Base-by-base conservation (phyloP, 768 basidiomycete species). In the Amylocystis lapponica region DNA sequence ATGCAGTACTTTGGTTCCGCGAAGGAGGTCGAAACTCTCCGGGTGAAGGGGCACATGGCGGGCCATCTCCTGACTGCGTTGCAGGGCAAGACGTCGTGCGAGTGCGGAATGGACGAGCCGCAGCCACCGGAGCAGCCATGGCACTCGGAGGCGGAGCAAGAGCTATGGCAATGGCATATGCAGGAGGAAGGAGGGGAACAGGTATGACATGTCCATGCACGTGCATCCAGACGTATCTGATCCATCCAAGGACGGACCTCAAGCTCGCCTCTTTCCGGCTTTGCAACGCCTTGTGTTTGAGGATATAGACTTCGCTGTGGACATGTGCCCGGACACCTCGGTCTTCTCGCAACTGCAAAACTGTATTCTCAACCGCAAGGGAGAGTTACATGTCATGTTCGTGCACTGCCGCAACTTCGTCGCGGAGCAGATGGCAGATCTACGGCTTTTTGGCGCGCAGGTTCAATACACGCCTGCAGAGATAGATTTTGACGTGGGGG, bases 331-430 rank as follows among this genome's bases (percentile, higher is more conserved):
- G 9, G 41, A 42, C 13, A 32, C 41, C 21, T 22, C 5, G 4
- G 33, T 42, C 41, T 42, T 33, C 22, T 21, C 13, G 41, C 31
- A 42, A 14, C 30, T 42, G 22, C 41, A 42, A 23, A 26, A 42
- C 31, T 13, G 22, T 9, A 22, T 42, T 8, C 25, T 42, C 19
- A 33, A 27, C 21, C 41, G 16, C 31, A 3, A 14, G 20, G 19
- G 22, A 30, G 19, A 19, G 31, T 21, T 42, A 10, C 25, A 42
- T 30, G 8, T 42, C 12, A 14, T 3, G n/a, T n/a, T 42, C 20
- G 16, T 14, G 11, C 41, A 26, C 20, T 42, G 41, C 41, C 30
- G 32, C n/a, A 42, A 42, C 32, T 35, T 42, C 20, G 35, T 42
- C 41, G 31, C 25, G 9, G 41, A 33, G 32, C 41, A 42, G 23